Conservation (phyloP, 2,329 filamentous ascomycete genomes). For the Rhytidhysteron rufulum region DNA sequence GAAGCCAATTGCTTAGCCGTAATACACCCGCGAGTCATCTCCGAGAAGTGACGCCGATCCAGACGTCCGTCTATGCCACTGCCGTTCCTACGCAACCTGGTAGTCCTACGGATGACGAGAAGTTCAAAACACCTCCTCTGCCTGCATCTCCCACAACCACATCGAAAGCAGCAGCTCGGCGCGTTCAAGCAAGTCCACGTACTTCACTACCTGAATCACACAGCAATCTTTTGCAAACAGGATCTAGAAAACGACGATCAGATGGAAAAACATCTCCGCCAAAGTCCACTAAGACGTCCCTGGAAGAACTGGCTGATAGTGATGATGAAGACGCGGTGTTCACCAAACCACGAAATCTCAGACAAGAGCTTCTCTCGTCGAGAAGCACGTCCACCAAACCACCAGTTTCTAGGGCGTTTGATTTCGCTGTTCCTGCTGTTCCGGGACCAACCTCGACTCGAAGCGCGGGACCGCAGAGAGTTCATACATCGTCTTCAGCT, state of each 20-base stretch:
- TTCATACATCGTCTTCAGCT: no score
- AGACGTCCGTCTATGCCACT: slow-evolving; percentile 11
- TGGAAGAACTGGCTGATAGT: slow-evolving; percentile 19
- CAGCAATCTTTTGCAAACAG: slow-evolving; percentile 9
- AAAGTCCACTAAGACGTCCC: slow-evolving; percentile 24
- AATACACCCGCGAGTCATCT: no score
- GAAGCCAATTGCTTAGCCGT: no score
- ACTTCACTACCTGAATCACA: not conserved
- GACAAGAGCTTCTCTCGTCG: not conserved
- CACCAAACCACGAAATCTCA: not conserved
- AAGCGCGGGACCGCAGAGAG: no score
- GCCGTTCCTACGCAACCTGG: slow-evolving; percentile 15
- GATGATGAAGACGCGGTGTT: not conserved
- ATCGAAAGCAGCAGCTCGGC: slow-evolving; percentile 15
- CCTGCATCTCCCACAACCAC: slow-evolving; percentile 18
- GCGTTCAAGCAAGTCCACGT: slow-evolving; percentile 23
- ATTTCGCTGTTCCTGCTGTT: not conserved
- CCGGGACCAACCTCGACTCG: no score
- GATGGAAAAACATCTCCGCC: slow-evolving; percentile 17
- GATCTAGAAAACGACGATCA: slow-evolving; percentile 18
- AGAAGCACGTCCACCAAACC: not conserved
- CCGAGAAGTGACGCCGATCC: no score
- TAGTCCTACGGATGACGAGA: slow-evolving; percentile 28
- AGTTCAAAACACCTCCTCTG: slow-evolving; percentile 16
- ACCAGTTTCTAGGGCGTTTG: slow-evolving; percentile 19